Conservation (phyloP, 495 filamentous ascomycete genomes). For the Cairneyella variabilis region DNA sequence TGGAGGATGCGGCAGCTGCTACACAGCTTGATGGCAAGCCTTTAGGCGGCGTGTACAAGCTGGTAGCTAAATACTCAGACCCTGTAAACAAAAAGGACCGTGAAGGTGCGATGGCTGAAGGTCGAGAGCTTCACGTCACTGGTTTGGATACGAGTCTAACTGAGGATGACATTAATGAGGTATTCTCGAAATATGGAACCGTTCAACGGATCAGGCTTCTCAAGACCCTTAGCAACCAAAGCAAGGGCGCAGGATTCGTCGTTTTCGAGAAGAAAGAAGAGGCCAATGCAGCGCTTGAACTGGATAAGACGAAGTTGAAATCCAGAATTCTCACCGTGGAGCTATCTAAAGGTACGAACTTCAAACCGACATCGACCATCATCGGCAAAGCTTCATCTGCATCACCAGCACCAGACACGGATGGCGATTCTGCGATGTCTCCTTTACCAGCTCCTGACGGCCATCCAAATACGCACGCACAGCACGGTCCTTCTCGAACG, state of each 20-base stretch:
- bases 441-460: conserved; percentile 26
- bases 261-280: conserved; percentile 71
- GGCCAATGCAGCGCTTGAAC: conserved; percentile 58
- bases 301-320: conserved; percentile 68
- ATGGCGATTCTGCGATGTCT: conserved; percentile 29
- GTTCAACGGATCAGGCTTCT: conserved; percentile 65
- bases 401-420: conserved; percentile 33
- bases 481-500: conserved; percentile 31
- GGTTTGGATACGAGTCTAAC: conserved; percentile 64
- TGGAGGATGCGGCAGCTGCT: conserved; percentile 60
- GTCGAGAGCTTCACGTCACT: conserved; percentile 77
- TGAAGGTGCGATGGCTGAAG: conserved; percentile 78
- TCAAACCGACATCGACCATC: conserved; percentile 33
- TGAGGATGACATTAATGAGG: conserved; percentile 62
- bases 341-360: conserved; percentile 44
- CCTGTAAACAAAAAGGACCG: conserved; percentile 72
- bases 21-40: conserved; percentile 65
- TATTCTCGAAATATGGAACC: conserved; percentile 72
- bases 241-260: conserved; percentile 74
- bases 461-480: conserved; percentile 10
- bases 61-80: conserved; percentile 80
- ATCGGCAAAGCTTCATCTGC: conserved; percentile 25
- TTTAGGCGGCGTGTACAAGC: conserved; percentile 58
- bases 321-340: conserved; percentile 68
- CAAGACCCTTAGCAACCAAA: conserved; percentile 57